Base-by-base conservation (phyloP, 768 basidiomycete species). In the Phanerodontia chrysosporium region DNA sequence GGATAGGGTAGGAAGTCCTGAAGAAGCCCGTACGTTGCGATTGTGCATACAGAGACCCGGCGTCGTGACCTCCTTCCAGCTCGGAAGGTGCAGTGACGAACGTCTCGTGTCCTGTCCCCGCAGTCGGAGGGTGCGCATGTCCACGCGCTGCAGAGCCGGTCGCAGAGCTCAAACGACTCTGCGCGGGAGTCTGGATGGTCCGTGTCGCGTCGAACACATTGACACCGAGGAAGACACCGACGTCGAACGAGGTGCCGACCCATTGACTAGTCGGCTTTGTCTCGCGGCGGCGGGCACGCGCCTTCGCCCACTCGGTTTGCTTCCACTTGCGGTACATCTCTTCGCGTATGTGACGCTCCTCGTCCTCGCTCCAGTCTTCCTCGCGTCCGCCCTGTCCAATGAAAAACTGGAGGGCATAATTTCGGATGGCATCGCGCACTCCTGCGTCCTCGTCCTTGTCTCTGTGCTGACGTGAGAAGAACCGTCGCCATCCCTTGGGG, bases 171-270 rank as follows among this genome's bases (percentile, higher is more conserved):
- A 29, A 14, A 3, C 28, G 29, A 18, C 13, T 29, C 28, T 46
- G n/a, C 27, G 51, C 27, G 35, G 39, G 39, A 25, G 51, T 56
- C 8, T 58, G 39, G 21, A 52, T 32, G 22, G 58, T 57, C 6
- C 65, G 66, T 39, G 68, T 67, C 46, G 74, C 74, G 45, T 79
- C 73, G 51, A 86, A 73, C 30, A 88, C 73, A 61, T 84, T 80
- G 52, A 91, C 78, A 12, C 89, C 91, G 36, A 92, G 74, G 60
- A 93, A 79, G n/a, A 79, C 79, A 2, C 91, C 91, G 36, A 93
- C 76, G 65, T 90, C 87, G 62, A 93, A 93, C 59, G 84, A 89
- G 24, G 77, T 78, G 27, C 91, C 89, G 28, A 89, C 79, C 88
- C 89, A 92, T 22, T 72, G 75, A 22, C 65, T 61, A 25, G 70